Evolutionary conservation across 176 grass and related monocot species (phyloP), one percentile per base, ranked within the genome.

Genomic region (Avena sativa): DNA sequence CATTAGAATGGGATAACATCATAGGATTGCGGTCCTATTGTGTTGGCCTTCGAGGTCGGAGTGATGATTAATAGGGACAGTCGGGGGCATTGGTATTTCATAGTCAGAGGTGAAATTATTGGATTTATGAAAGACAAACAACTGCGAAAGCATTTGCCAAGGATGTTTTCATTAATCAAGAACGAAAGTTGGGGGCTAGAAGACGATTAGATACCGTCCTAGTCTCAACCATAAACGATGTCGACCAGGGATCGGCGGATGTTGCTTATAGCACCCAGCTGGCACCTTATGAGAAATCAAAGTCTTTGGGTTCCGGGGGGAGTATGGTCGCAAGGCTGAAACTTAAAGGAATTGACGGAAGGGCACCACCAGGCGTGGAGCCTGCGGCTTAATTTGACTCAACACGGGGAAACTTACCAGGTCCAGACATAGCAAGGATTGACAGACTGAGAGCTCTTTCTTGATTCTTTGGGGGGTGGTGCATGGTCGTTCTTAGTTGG

Each of bases 271-370:
- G 90, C 90, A 95, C 93, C 84, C 90, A 82, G 65, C 79, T 50
- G 88, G 74, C 93, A 95, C 90, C 93, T 95, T 95, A 92, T 95
- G 93, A 92, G 90, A 92, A 95, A 95, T 95, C 93, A 90, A 92
- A 95, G 93, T 95, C 86, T 92, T 95, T 95, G 88, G 88, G 88
- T 94, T 93, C 76, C 65, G 36, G 82, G 82, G 91, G 85, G 76
- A 83, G 87, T 86, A 92, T 92, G 83, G 79, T 89, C 83, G 90
- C 83, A 81, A 67, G 62, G 62, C 16, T 67, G 46, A 67, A 68
- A 52, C 79, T 80, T 73, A 86, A 86, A 71, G 76, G 52, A 79
- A 80, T 72, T 86, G 84, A 86, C 1, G 53, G 52, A 87, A 87
- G 67, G 77, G 55, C 85, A 87, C 85, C 85, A 81, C 67, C 40